Evolutionary conservation across 805 yeast species (phyloP), one percentile per base, ranked within the genome.

Genomic region (Ogataea philodendri): DNA sequence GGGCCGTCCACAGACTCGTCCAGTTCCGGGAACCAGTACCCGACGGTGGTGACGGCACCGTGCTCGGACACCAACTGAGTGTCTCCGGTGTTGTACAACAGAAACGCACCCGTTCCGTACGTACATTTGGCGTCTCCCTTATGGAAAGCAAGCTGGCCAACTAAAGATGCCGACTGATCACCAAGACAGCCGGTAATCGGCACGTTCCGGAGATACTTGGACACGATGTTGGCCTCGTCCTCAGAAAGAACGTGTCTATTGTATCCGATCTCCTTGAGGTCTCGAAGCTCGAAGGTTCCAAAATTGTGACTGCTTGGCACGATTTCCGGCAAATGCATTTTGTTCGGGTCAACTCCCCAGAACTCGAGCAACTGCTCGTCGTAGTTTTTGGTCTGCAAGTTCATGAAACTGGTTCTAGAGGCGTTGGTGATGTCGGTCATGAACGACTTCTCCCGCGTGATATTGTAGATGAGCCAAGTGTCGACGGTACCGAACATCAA

Each of bases 91-190:
- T 89, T 89, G 70, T 83, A 86, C 45, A 90, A 69, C 44, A 89
- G 63, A 69, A 89, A 89, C 59, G 95, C 85, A 44, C 97, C 97
- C 1, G 97, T 89, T 45, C 97, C 97, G 55, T 88, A 89, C 8
- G 97, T 89, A 70, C 95, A 87, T 63, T 89, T 89, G 28, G 96
- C 96, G 28, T 82, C 78, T 37, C 96, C 96, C 27, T 76, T 72
- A 45, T 75, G 70, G 52, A 87, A 76, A 1, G 96, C 96, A 61
- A 85, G 63, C 62, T 89, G 96, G 22, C 97, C 97, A 32, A 88
- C 95, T 42, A 90, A 63, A 2, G 97, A 93, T 2, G 96, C 87
- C 37, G 89, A 78, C 66, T 89, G 97, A 65, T 89, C 97, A 41
- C 97, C 97, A 19, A 89, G 69, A 63, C 95, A 85, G 28, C 96